Conservation (phyloP, 768 basidiomycete species). For the Trametes elegans region DNA sequence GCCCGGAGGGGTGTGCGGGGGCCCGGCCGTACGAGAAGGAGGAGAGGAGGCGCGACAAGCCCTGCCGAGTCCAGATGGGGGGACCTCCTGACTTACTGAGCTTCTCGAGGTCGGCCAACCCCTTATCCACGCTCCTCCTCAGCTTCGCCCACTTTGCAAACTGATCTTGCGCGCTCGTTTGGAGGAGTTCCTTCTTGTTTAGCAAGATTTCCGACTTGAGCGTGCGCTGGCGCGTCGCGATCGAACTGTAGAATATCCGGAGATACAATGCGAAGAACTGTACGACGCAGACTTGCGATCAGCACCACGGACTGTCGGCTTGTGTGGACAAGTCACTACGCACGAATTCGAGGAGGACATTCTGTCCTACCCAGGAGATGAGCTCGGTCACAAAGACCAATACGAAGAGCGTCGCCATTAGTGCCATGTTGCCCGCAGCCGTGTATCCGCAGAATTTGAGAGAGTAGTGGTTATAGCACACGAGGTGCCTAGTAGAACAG, state of each 20-base stretch:
- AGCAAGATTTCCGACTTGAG: conserved; percentile 79
- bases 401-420: conserved; percentile 78
- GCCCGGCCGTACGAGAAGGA: background rate
- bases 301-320: no score
- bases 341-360: conserved; percentile 79
- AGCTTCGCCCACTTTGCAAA: conserved; percentile 99
- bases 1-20: conserved; percentile 2
- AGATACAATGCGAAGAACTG: conserved; percentile 77
- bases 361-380: conserved; percentile 85
- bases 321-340: conserved; percentile 35
- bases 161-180: conserved; percentile 94
- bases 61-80: background rate
- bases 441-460: background rate
- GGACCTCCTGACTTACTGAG: conserved; percentile 55
- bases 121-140: conserved; percentile 87
- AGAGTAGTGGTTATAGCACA: background rate
- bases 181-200: conserved; percentile 80
- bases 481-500: background rate
- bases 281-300: background rate
- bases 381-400: conserved; percentile 82
- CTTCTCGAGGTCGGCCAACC: conserved; percentile 85
- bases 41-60: background rate
- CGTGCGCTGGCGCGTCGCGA: conserved; percentile 55
- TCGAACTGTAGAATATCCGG: conserved; percentile 56
- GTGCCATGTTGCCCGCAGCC: conserved; percentile 52